Evolutionary conservation across 2,329 filamentous ascomycete species (phyloP).

Genomic region (Hirsutella thompsonii): DNA sequence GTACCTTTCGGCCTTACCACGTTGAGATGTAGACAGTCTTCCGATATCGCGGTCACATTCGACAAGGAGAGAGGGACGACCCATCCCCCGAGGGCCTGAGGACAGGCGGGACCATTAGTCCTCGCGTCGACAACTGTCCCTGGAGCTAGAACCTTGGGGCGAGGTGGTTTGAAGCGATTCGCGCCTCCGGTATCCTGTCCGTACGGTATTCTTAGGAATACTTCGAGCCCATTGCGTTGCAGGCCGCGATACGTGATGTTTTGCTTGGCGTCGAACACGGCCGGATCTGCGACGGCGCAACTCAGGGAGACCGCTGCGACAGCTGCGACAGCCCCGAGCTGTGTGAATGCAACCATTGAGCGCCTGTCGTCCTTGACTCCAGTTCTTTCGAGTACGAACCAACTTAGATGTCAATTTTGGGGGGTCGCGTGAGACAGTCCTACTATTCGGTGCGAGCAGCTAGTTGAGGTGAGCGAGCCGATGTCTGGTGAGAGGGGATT

Average conservation of each 20-base stretch:
- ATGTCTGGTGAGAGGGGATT: too few species aligned
- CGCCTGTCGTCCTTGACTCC: too few species aligned
- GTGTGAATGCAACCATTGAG: too few species aligned
- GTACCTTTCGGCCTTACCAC: slow-evolving; percentile 17
- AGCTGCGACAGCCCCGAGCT: too few species aligned
- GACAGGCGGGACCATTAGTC: slow-evolving; percentile 28
- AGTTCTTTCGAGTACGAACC: too few species aligned
- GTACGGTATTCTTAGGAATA: slow-evolving; percentile 33
- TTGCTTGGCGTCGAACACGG: slow-evolving; percentile 7
- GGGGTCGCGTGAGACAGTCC: too few species aligned
- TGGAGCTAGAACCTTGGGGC: slow-evolving; percentile 15
- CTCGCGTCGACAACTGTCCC: slow-evolving; percentile 24
- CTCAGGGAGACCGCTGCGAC: too few species aligned
- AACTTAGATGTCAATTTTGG: too few species aligned
- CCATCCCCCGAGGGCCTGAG: slow-evolving; percentile 22
- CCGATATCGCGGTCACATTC: slow-evolving; percentile 23
- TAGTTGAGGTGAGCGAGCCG: too few species aligned
- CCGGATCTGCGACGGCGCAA: too few species aligned
- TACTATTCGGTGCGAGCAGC: too few species aligned
- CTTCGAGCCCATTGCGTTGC: slow-evolving; percentile 28
- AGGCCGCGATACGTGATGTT: slow-evolving; percentile 29
- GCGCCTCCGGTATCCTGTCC: slow-evolving; percentile 30
- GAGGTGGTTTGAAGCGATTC: slow-evolving; percentile 32
- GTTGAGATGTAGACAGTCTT: slow-evolving; percentile 22
- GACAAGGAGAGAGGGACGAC: slow-evolving; percentile 17